Percentiles rank a stretch among this genome's conserved stretches.
Evolutionary conservation across 2,329 filamentous ascomycete genomes (phyloP).

Genomic region (Botrytis cinerea): DNA sequence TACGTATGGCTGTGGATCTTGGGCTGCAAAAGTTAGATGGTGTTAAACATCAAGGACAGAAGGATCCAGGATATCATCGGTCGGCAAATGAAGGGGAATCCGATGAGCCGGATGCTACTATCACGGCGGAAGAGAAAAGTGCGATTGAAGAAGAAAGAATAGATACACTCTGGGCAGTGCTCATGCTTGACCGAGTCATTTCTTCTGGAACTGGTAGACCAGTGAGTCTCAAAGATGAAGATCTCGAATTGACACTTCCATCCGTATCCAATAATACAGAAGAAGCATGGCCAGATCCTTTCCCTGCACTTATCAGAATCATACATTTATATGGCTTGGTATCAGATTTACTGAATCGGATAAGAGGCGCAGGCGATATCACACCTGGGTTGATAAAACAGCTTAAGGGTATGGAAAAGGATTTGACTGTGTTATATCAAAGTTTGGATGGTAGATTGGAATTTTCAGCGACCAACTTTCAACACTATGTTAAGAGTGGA

Average conservation of each 20-base stretch:
- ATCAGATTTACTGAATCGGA: slow-evolving; percentile 81
- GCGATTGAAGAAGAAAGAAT: slow-evolving; percentile 78
- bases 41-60: slow-evolving; percentile 54
- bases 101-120: slow-evolving; percentile 42
- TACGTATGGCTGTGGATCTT: slow-evolving; percentile 78
- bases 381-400: slow-evolving; percentile 72
- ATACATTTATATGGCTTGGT: slow-evolving; percentile 84
- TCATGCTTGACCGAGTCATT: slow-evolving; percentile 83
- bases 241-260: slow-evolving; percentile 77
- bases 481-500: slow-evolving; percentile 76
- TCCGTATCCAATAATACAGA: slow-evolving; percentile 51
- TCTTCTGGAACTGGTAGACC: slow-evolving; percentile 84
- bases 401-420: slow-evolving; percentile 75
- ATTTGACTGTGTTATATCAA: slow-evolving; percentile 73
- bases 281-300: slow-evolving; percentile 70
- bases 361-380: slow-evolving; percentile 71
- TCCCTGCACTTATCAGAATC: slow-evolving; percentile 78
- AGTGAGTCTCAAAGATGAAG: slow-evolving; percentile 79
- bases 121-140: slow-evolving; percentile 53
- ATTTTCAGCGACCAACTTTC: slow-evolving; percentile 85
- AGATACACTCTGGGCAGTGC: slow-evolving; percentile 89
- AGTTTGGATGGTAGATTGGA: slow-evolving; percentile 72
- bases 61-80: slow-evolving; percentile 41
- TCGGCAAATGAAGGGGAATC: slow-evolving; percentile 47
- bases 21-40: slow-evolving; percentile 82